A percentile compares a stretch with the other conserved stretches of the same genome.
These are phyloP conservation scores for Solanum paucissectum DNA, from an alignment of 257 asterid species.

Conservation along the genomic window DNA sequence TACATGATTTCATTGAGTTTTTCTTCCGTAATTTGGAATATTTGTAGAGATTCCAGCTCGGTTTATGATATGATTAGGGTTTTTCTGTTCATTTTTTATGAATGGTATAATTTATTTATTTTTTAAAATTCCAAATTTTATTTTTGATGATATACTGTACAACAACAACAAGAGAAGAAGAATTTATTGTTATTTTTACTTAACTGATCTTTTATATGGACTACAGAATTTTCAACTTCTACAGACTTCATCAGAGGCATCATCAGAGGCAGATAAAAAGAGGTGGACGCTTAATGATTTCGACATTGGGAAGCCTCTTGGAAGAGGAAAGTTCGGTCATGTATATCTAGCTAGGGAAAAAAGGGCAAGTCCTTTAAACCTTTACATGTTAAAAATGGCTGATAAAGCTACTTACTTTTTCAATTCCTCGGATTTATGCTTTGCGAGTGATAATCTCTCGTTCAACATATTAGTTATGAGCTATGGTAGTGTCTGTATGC, in stretches of 20 bases:
- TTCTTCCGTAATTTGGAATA: not conserved
- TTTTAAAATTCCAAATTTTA: not conserved
- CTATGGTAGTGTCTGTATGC: not conserved
- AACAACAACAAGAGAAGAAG: no score
- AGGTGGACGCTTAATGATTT: slow-evolving; percentile 72
- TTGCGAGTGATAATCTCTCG: not conserved
- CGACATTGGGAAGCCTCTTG: slow-evolving; percentile 88
- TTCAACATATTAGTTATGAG: not conserved
- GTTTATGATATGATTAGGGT: not conserved
- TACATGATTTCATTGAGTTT: not conserved
- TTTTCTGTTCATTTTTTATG: not conserved
- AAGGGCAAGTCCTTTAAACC: slow-evolving; percentile 25
- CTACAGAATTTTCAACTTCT: not conserved
- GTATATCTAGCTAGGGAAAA: slow-evolving; percentile 83
- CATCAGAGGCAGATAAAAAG: slow-evolving; percentile 43
- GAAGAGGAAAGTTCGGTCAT: slow-evolving; percentile 89
- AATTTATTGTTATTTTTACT: not conserved
- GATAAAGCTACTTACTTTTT: not conserved
- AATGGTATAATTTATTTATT: not conserved
- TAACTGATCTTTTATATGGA: not conserved
- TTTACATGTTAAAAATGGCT: not conserved
- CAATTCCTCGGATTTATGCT: not conserved
- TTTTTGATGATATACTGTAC: not conserved
- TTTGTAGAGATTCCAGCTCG: not conserved
- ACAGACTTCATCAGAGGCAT: slow-evolving; percentile 42